Evolutionary conservation across 805 yeast species (phyloP), one percentile per base, ranked within the genome.

Genomic region (Kazachstania psychrophila): DNA sequence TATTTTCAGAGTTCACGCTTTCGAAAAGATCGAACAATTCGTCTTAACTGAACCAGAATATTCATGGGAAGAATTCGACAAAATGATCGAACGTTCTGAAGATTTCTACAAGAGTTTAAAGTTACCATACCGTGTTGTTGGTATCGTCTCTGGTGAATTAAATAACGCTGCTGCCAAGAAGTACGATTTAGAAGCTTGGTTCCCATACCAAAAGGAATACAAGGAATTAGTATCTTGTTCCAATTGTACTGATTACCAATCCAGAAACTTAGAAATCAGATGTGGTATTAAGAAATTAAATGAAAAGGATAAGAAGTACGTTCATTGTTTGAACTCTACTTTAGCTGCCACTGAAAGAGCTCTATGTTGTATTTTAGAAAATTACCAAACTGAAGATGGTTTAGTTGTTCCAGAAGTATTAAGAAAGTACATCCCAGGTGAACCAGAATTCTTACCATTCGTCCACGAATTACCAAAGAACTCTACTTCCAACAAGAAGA

Each of bases 101-200:
- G 92, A 80, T 55, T 92, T 92, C 62, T 92, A 92, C 72, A 73
- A 88, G 69, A 75, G 89, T 22, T 75, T 92, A 48, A 89, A 88
- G 29, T 67, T 92, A 54, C 98, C 98, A 45, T 92, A 89, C 73
- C 77, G 97, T 63, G 92, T 92, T 41, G 98, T 92, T 46, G 95
- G 95, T 52, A 92, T 92, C 64, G 98, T 92, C 45, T 86, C 96
- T 42, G 98, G 97, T 54, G 98, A 89, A 70, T 77, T 92, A 62
- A 92, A 92, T 74, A 92, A 92, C 54, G 96, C 98, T 37, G 98
- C 98, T 45, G 97, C 98, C 48, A 92, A 92, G 73, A 92, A 92
- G 66, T 92, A 81, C 70, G 98, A 92, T 70, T 75, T 92, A 60
- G 98, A 92, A 72, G 98, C 98, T 35, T 92, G 98, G 98, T 92